phyloP scores from a whole-genome alignment of 768 basidiomycete genomes.

The Panaeolus cyanescens region DNA sequence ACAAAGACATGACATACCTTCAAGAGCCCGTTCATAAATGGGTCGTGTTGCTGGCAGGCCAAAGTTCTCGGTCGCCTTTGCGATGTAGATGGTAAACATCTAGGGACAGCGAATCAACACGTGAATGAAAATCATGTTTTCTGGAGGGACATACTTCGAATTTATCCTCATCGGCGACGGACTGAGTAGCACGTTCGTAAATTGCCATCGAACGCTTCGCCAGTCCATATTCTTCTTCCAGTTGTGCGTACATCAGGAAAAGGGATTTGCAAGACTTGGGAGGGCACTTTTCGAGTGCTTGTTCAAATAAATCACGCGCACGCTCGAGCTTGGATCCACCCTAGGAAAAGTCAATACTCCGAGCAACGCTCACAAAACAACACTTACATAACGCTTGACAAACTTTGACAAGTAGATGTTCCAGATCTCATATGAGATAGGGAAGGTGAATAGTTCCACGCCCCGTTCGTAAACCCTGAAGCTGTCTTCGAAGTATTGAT shows the following conservation, averaged over 20 bases:
- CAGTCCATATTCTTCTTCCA: slow-evolving; percentile 94
- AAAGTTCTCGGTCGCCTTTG: slow-evolving; percentile 94
- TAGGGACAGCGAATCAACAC: slow-evolving; percentile 30
- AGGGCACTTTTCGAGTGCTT: slow-evolving; percentile 95
- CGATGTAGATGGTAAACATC: slow-evolving; percentile 98
- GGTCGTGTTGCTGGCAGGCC: slow-evolving; percentile 95
- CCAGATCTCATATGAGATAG: slow-evolving; percentile 98
- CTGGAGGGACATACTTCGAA: slow-evolving; percentile 70
- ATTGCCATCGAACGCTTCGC: slow-evolving; percentile 96
- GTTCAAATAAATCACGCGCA: slow-evolving; percentile 96
- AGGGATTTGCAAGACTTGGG: slow-evolving; percentile 92
- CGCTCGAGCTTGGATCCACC: slow-evolving; percentile 94
- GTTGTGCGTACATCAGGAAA: slow-evolving; percentile 93
- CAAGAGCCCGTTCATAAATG: slow-evolving; percentile 94
- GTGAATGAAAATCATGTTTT: neutral
- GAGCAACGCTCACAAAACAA: neutral
- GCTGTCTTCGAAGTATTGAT: slow-evolving; percentile 97
- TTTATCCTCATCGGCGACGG: slow-evolving; percentile 87
- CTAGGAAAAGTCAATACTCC: slow-evolving; percentile 35
- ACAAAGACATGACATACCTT: slow-evolving; percentile 40
- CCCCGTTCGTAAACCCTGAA: slow-evolving; percentile 99
- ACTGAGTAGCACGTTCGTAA: slow-evolving; percentile 88
- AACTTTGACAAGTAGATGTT: slow-evolving; percentile 98
- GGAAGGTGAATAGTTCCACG: slow-evolving; percentile 96
- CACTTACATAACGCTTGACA: slow-evolving; percentile 88